Evolutionary conservation across 257 asterid species (phyloP).

Genomic region (Solanum rostratum): DNA sequence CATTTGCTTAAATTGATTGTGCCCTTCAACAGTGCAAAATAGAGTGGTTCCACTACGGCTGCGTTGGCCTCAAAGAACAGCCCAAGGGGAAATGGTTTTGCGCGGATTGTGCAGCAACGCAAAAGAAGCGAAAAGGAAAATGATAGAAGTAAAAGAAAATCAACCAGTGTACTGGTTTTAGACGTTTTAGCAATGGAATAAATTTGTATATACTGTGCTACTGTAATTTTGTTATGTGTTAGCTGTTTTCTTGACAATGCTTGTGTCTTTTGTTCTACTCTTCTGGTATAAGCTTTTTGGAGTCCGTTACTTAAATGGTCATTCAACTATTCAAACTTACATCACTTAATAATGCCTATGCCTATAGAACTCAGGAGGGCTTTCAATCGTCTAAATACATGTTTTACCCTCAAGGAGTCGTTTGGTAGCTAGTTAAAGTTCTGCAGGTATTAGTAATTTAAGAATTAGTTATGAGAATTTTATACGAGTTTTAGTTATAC

Average conservation of each 20-base stretch:
- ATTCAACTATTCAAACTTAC: background rate
- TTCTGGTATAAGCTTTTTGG: background rate
- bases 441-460: no score
- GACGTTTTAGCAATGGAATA: background rate
- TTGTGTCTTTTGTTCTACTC: background rate
- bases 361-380: no score
- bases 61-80: constrained; percentile 84
- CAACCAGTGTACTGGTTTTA: background rate
- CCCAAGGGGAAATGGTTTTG: constrained; percentile 99
- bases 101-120: constrained; percentile 62
- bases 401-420: no score
- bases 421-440: no score
- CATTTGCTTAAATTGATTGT: background rate
- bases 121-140: constrained; percentile 55
- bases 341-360: no score
- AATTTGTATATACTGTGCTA: background rate
- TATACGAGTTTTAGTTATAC: no score
- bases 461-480: no score
- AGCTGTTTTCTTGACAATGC: background rate
- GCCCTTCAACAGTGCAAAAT: constrained; percentile 72
- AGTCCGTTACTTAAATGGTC: background rate
- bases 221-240: background rate
- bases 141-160: background rate
- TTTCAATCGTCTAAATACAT: no score
- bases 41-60: constrained; percentile 95